A percentile compares a stretch with the other conserved stretches of the same genome.
phyloP scores from a whole-genome alignment of 2,329 filamentous ascomycete species.

The Epichloe scottii region DNA sequence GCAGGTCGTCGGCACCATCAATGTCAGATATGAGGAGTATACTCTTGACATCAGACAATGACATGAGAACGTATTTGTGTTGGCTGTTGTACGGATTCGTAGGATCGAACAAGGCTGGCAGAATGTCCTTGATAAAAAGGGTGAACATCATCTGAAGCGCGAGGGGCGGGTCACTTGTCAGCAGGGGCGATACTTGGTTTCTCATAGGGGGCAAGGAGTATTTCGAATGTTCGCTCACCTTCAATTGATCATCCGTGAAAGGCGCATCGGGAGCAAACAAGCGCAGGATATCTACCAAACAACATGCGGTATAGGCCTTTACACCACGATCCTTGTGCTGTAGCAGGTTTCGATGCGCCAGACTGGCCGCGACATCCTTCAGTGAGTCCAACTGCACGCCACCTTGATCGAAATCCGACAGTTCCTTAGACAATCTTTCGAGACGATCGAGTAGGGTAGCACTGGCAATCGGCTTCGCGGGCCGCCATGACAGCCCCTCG shows the following conservation, averaged over 20 bases:
- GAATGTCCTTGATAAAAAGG: conserved; percentile 69
- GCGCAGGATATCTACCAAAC: conserved; percentile 83
- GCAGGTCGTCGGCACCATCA: conserved; percentile 65
- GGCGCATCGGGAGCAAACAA: conserved; percentile 92
- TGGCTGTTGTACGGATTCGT: conserved; percentile 85
- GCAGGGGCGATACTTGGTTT: neutral
- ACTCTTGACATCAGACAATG: conserved; percentile 85
- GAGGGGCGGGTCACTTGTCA: conserved; percentile 4
- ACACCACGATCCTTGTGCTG: conserved; percentile 90
- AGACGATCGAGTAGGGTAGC: conserved; percentile 72
- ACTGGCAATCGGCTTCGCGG: conserved; percentile 78
- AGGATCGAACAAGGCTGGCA: conserved; percentile 76
- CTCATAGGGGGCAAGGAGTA: neutral
- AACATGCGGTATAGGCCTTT: conserved; percentile 76
- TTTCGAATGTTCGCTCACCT: conserved; percentile 41
- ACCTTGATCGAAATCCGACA: conserved; percentile 78
- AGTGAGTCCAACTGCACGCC: conserved; percentile 74
- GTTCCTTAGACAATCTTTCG: conserved; percentile 68
- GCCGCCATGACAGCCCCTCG: conserved; percentile 79
- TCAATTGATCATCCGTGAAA: conserved; percentile 79
- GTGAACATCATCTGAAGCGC: conserved; percentile 74
- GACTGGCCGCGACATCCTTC: conserved; percentile 68
- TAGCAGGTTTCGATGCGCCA: conserved; percentile 70
- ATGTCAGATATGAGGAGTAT: conserved; percentile 85
- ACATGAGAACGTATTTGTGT: conserved; percentile 82